These are phyloP conservation scores for Alternaria gansuensis DNA, from an alignment of 2,329 filamentous ascomycete species.

Conservation along the genomic window DNA sequence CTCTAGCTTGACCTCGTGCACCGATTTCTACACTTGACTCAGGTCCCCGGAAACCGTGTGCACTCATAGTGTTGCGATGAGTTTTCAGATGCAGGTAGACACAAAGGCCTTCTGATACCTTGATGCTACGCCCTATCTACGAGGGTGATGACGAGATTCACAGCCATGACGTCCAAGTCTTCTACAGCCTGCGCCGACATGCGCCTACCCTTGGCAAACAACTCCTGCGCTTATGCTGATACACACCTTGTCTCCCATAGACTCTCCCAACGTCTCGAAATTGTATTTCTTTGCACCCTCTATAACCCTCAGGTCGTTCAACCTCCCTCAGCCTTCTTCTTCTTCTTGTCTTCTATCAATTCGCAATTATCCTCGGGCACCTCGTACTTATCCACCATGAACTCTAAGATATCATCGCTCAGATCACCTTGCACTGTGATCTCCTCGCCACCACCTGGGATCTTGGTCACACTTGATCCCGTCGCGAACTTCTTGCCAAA, in stretches of 20 bases:
- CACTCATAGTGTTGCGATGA: background rate
- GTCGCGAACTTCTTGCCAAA: slow-evolving; percentile 99
- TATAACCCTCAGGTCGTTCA: slow-evolving; percentile 9
- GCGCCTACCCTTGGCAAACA: slow-evolving; percentile 1
- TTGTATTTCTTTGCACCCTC: background rate
- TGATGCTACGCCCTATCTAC: background rate
- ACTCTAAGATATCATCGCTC: slow-evolving; percentile 92
- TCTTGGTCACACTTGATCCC: slow-evolving; percentile 89
- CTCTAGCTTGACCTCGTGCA: background rate
- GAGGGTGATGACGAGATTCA: background rate
- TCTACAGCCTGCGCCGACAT: slow-evolving; percentile 2
- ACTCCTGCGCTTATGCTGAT: slow-evolving; percentile 11
- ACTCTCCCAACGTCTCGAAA: background rate
- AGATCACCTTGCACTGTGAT: slow-evolving; percentile 98
- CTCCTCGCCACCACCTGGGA: slow-evolving; percentile 85
- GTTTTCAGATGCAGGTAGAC: background rate
- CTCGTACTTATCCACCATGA: slow-evolving; percentile 85
- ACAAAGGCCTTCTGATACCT: slow-evolving; percentile 1
- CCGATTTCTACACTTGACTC: background rate
- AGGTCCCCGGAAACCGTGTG: background rate
- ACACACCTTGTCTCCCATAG: background rate
- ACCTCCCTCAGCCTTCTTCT: slow-evolving; percentile 65
- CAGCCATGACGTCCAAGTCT: background rate
- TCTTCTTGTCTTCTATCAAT: slow-evolving; percentile 94
- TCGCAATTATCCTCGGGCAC: slow-evolving; percentile 97